A percentile compares a stretch with the other conserved stretches of the same genome.
These are phyloP conservation scores for Cichorium intybus DNA, from an alignment of 140 eudicot genomes.

Conservation along the genomic window DNA sequence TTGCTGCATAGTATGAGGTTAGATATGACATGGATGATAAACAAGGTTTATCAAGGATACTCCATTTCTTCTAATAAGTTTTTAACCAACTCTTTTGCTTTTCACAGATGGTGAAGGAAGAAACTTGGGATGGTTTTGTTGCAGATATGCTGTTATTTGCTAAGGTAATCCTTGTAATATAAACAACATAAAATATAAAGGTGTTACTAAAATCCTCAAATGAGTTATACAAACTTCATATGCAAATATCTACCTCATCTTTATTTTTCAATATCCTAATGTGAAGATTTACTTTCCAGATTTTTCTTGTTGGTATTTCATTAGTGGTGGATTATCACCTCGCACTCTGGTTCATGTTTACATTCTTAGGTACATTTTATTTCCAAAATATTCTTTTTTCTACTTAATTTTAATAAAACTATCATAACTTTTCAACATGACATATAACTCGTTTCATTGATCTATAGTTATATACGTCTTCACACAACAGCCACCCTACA, in stretches of 20 bases:
- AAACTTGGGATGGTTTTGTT: constrained; percentile 87
- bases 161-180: constrained; percentile 39
- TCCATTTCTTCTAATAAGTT: background rate
- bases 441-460: background rate
- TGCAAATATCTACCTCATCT: too few species aligned
- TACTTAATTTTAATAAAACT: background rate
- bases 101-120: constrained; percentile 74
- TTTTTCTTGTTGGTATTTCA: constrained; percentile 69
- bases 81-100: constrained; percentile 3
- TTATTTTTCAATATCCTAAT: constrained; percentile 14
- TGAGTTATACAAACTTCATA: background rate
- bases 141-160: constrained; percentile 65
- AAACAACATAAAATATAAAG: too few species aligned
- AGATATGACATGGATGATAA: constrained; percentile 1
- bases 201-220: too few species aligned
- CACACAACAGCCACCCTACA: constrained; percentile 78
- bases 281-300: constrained; percentile 37
- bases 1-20: constrained; percentile 7
- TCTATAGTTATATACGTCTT: constrained; percentile 67
- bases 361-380: constrained; percentile 64
- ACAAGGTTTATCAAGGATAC: background rate
- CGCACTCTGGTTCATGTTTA: constrained; percentile 73
- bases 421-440: background rate
- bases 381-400: background rate
- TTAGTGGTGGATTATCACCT: constrained; percentile 71